phyloP scores from a whole-genome alignment of 495 filamentous ascomycete genomes.

The Aspergillus avenaceus region DNA sequence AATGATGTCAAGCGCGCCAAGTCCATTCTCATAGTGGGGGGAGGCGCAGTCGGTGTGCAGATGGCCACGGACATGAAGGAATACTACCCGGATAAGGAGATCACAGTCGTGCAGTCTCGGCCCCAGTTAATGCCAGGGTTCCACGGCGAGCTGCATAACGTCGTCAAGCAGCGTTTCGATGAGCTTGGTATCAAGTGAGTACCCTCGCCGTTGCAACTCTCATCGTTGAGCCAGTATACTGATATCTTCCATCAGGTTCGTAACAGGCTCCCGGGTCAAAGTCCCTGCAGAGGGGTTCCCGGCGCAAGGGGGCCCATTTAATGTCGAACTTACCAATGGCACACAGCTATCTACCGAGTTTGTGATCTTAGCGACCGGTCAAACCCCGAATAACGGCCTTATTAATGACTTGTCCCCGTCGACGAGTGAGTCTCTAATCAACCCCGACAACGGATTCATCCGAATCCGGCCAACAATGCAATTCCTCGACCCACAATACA shows the following conservation, averaged over 20 bases:
- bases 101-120: slow-evolving; percentile 56
- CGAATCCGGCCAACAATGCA: slow-evolving; percentile 54
- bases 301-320: slow-evolving; percentile 22
- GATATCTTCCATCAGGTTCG: slow-evolving; percentile 13
- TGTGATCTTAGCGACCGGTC: slow-evolving; percentile 53
- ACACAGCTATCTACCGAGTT: slow-evolving; percentile 30
- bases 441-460: slow-evolving; percentile 46
- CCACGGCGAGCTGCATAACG: slow-evolving; percentile 42
- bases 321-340: slow-evolving; percentile 33
- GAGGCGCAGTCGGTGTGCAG: slow-evolving; percentile 59
- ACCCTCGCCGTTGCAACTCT: background rate
- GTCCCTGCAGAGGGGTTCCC: slow-evolving; percentile 29
- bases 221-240: background rate
- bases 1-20: slow-evolving; percentile 28
- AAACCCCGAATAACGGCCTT: slow-evolving; percentile 52
- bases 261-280: slow-evolving; percentile 32
- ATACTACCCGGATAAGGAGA: slow-evolving; percentile 52
- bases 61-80: slow-evolving; percentile 58
- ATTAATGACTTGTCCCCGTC: slow-evolving; percentile 38
- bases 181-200: slow-evolving; percentile 31
- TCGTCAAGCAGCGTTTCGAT: slow-evolving; percentile 39
- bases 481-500: slow-evolving; percentile 41
- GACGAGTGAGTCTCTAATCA: slow-evolving; percentile 32
- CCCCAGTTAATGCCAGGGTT: slow-evolving; percentile 49
- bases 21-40: slow-evolving; percentile 54